Evolutionary conservation across 2,329 filamentous ascomycete genomes (phyloP).

Genomic region (Claviceps spartinae): DNA sequence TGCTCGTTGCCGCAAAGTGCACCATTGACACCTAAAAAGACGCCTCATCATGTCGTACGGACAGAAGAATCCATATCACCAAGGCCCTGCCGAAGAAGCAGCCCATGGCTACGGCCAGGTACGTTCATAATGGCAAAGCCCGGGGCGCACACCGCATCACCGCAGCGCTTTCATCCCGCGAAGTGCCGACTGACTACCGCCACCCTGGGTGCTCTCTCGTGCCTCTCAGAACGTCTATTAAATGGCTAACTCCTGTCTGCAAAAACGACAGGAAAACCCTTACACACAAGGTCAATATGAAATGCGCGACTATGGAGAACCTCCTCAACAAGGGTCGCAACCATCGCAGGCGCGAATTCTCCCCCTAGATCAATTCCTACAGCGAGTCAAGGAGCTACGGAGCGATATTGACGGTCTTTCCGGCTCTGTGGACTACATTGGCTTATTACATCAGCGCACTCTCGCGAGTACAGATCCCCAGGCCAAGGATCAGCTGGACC

Average conservation of each 20-base stretch:
- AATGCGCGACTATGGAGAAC: slow-evolving; percentile 34
- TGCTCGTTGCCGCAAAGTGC: background rate
- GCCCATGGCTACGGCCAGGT: slow-evolving; percentile 10
- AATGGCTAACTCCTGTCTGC: background rate
- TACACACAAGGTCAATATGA: slow-evolving; percentile 32
- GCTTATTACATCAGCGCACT: slow-evolving; percentile 56
- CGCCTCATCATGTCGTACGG: slow-evolving; percentile 12
- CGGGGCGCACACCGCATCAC: too few relatives aligned
- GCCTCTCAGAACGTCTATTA: background rate
- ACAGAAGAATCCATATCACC: slow-evolving; percentile 12
- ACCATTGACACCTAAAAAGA: background rate
- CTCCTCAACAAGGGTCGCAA: slow-evolving; percentile 14
- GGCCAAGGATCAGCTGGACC: slow-evolving; percentile 47
- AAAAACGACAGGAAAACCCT: background rate
- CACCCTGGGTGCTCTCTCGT: too few relatives aligned
- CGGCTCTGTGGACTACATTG: slow-evolving; percentile 54
- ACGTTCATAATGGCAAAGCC: background rate
- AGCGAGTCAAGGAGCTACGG: slow-evolving; percentile 52
- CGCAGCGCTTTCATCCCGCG: background rate
- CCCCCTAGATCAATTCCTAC: slow-evolving; percentile 56
- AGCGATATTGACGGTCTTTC: slow-evolving; percentile 53
- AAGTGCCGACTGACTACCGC: background rate
- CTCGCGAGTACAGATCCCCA: slow-evolving; percentile 50
- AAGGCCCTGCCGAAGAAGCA: slow-evolving; percentile 10
- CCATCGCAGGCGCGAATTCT: slow-evolving; percentile 12